Evolutionary conservation across 371 early-diverging fungal genomes (phyloP).

Genomic region (Choanephora cucurbitarum): DNA sequence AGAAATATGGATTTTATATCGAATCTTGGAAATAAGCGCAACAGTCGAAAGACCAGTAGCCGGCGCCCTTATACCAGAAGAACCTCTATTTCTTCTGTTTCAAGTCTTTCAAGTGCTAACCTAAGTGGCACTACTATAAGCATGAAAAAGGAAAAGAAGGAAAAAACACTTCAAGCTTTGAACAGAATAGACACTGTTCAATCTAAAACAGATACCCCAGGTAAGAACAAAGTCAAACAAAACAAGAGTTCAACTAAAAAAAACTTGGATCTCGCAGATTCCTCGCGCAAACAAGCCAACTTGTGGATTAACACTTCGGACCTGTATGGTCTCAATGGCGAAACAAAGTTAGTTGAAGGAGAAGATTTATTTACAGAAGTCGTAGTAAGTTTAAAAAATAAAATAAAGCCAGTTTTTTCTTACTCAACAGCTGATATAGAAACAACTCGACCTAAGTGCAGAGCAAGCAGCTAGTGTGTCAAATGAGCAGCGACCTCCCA

Average conservation of each 20-base stretch:
- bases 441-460: slow-evolving; percentile 26
- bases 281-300: background rate
- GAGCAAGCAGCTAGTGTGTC: slow-evolving; percentile 22
- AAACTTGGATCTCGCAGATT: background rate
- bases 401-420: background rate
- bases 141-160: slow-evolving; percentile 7
- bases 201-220: background rate
- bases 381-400: slow-evolving; percentile 16
- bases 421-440: slow-evolving; percentile 7
- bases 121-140: background rate
- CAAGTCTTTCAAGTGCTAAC: slow-evolving; percentile 4
- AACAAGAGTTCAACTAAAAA: background rate
- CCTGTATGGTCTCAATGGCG: slow-evolving; percentile 5
- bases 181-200: background rate
- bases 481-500: slow-evolving; percentile 10
- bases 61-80: slow-evolving; percentile 24
- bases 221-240: background rate
- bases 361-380: slow-evolving; percentile 28
- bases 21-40: slow-evolving; percentile 30
- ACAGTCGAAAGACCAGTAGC: slow-evolving; percentile 21
- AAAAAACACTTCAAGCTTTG: slow-evolving; percentile 11
- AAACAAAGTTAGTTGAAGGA: slow-evolving; percentile 5
- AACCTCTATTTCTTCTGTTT: slow-evolving; percentile 24
- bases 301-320: slow-evolving; percentile 11
- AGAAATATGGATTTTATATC: slow-evolving; percentile 26